These are phyloP conservation scores for Fusarium acutatum DNA, from an alignment of 2,329 filamentous ascomycete species.

Conservation along the genomic window DNA sequence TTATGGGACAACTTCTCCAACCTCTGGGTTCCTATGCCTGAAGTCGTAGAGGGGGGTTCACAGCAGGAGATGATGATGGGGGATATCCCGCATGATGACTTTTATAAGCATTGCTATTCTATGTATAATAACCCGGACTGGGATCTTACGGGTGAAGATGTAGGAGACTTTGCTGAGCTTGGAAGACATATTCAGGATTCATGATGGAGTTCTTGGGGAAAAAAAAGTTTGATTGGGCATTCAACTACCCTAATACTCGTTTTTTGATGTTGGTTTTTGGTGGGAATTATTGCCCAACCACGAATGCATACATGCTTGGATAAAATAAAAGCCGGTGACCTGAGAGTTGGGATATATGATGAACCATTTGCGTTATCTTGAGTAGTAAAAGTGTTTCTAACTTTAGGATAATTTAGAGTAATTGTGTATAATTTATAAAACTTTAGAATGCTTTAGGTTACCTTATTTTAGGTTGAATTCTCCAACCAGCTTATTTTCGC, in stretches of 20 bases:
- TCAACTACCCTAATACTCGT: constrained; percentile 6
- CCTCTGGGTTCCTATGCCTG: constrained; percentile 36
- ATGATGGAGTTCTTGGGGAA: constrained; percentile 7
- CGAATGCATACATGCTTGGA: not conserved
- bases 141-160: constrained; percentile 41
- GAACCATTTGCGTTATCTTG: not conserved
- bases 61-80: constrained; percentile 39
- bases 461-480: not conserved
- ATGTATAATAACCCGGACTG: constrained; percentile 43
- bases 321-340: not conserved
- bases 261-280: not conserved
- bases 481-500: not conserved
- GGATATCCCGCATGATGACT: constrained; percentile 38
- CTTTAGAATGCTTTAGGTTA: not conserved
- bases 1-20: constrained; percentile 41
- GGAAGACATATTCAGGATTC: constrained; percentile 40
- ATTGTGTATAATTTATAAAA: not conserved
- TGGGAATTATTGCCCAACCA: not conserved
- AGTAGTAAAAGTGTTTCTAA: not conserved
- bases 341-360: too few species aligned
- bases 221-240: constrained; percentile 11
- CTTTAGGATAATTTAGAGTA: not conserved
- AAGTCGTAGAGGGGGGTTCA: constrained; percentile 18
- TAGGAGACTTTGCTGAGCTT: constrained; percentile 41
- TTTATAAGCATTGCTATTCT: constrained; percentile 42